phyloP scores from a whole-genome alignment of 768 basidiomycete species.

The Suillus sp. region DNA sequence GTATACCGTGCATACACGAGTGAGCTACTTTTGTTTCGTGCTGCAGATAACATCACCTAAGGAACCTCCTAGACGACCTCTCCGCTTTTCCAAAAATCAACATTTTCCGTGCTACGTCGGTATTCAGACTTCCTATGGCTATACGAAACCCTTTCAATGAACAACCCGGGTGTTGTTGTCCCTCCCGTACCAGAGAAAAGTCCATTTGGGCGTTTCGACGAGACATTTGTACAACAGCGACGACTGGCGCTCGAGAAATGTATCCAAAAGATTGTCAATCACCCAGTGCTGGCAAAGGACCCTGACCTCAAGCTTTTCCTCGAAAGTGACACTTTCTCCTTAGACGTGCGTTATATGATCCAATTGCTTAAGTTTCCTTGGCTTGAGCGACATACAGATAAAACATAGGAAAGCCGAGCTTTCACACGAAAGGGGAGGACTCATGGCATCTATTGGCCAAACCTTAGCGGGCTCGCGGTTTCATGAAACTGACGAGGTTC shows the following conservation, averaged over 20 bases:
- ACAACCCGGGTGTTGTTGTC: conserved; percentile 97
- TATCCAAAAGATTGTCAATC: conserved; percentile 89
- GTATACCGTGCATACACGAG: conserved; percentile 93
- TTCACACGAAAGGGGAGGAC: conserved; percentile 75
- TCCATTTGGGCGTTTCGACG: conserved; percentile 89
- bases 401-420: conserved; percentile 84
- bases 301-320: conserved; percentile 86
- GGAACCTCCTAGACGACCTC: conserved; percentile 70
- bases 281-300: conserved; percentile 88
- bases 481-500: conserved; percentile 85
- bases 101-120: conserved; percentile 93
- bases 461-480: conserved; percentile 79
- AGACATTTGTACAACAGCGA: conserved; percentile 87
- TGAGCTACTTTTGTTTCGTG: conserved; percentile 35
- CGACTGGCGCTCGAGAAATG: conserved; percentile 85
- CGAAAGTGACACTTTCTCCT: conserved; percentile 87
- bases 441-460: conserved; percentile 84
- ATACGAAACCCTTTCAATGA: conserved; percentile 81
- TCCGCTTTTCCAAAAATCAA: conserved; percentile 75
- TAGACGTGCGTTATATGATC: conserved; percentile 66
- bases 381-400: conserved; percentile 51
- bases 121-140: conserved; percentile 99
- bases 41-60: neutral
- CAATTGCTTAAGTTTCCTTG: neutral
- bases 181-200: conserved; percentile 97